phyloP scores from a whole-genome alignment of 2,329 filamentous ascomycete genomes.

The Apiospora koreana region DNA sequence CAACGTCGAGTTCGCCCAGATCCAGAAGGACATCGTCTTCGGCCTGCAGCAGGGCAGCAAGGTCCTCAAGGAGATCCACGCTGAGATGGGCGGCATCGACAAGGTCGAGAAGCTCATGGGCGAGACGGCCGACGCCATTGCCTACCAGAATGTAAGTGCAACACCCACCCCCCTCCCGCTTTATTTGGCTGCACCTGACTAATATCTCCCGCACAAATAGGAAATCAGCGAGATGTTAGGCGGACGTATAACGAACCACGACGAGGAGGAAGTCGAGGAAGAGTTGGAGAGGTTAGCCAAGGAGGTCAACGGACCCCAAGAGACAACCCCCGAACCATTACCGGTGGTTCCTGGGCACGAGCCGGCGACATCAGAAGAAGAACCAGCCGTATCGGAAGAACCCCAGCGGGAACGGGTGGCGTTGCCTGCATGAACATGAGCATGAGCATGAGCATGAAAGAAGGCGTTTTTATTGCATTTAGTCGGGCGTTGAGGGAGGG shows the following conservation, averaged over 20 bases:
- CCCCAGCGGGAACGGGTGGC: constrained; percentile 28
- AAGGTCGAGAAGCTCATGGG: constrained; percentile 94
- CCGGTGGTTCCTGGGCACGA: constrained; percentile 24
- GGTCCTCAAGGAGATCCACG: constrained; percentile 88
- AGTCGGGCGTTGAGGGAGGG: not conserved
- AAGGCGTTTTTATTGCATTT: not conserved
- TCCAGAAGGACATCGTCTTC: constrained; percentile 95
- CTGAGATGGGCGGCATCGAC: constrained; percentile 93
- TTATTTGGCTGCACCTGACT: not conserved
- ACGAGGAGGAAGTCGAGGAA: constrained; percentile 97
- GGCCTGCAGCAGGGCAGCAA: constrained; percentile 89
- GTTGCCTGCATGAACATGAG: constrained; percentile 21
- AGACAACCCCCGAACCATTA: constrained; percentile 22
- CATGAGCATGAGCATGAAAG: not conserved
- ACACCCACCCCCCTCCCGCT: not conserved
- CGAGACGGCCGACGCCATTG: constrained; percentile 85
- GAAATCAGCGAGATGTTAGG: constrained; percentile 92
- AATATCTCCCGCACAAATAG: constrained; percentile 42
- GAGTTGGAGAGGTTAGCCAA: constrained; percentile 81
- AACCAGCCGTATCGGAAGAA: constrained; percentile 16
- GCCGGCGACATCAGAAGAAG: constrained; percentile 17
- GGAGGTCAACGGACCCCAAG: constrained; percentile 43
- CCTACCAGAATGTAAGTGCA: constrained; percentile 77
- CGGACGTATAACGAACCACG: constrained; percentile 85
- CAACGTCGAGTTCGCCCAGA: constrained; percentile 91